Evolutionary conservation across 345 rosid genomes (phyloP), one percentile per base, ranked within the genome.

Genomic region (Microthlaspi erraticum): DNA sequence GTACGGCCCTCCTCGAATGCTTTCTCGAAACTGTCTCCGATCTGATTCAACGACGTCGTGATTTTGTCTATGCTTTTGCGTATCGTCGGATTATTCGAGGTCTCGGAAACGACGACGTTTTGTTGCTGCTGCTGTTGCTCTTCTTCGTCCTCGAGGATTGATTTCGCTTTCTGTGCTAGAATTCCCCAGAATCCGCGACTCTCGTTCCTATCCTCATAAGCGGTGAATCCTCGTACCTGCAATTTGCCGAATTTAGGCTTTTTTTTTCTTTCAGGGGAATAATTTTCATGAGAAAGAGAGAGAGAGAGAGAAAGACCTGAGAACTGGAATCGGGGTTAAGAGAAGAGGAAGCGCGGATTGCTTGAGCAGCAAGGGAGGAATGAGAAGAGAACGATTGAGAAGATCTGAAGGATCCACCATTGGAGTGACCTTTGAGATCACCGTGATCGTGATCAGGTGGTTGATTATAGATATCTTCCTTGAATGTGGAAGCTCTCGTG

Each of bases 1-100:
- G 89, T 85, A 46, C 86, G 88, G 49, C 99, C 96, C 87, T 88
- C 98, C 80, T 87, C 98, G 56, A 83, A 85, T 10, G 92, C 94
- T 83, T 85, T 93, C 74, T 93, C 98, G 81, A 93, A 91, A 42
- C 88, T 80, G 60, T 85, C 98, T 13, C 92, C 98, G 52, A 89
- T 83, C 26, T 88, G 94, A 79, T 93, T 91, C 49, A 91, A 84
- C 38, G 98, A 91, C 39, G 90, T 59, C 11, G 91, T 76, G 73
- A 93, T 72, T 70, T 73, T 86, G 64, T 89, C 90, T 83, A 89
- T 84, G 68, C 94, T 86, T 79, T 82, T 89, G 53, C 95, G 82
- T 5, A 88, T 70, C 33, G 77, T 73, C 58, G 92, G 95, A 6
- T 51, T 48, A 77, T 60, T 86, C n/a, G 88, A 86, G 9, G 83